Evolutionary conservation across 208 protist species (phyloP).

Genomic region (Acanthamoeba castellanii): DNA sequence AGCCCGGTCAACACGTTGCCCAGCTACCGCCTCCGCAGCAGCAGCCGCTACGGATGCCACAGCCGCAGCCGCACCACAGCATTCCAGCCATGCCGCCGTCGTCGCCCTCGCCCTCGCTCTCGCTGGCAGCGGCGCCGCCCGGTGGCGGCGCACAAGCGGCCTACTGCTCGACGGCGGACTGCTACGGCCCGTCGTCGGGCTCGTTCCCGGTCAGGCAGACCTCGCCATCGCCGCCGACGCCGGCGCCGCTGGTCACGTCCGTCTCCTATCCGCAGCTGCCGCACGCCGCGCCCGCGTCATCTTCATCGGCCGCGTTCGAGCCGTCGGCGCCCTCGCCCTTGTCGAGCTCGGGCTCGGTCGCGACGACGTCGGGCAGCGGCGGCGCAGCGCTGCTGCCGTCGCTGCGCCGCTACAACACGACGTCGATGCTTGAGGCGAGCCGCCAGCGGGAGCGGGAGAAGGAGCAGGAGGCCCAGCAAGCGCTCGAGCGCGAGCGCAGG

Average conservation of each 20-base stretch:
- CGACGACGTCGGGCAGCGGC: background rate
- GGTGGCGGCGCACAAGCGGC: background rate
- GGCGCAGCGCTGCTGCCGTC: background rate
- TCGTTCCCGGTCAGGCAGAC: background rate
- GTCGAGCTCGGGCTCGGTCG: background rate
- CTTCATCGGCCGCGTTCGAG: background rate
- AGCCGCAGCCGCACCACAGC: background rate
- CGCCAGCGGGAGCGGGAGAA: constrained; percentile 28
- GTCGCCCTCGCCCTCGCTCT: background rate
- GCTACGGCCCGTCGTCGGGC: constrained; percentile 6
- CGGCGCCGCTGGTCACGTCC: background rate
- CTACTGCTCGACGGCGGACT: constrained; percentile 27
- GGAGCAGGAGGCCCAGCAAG: background rate
- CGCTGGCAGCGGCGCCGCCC: background rate
- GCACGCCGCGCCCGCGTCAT: background rate
- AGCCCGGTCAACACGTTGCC: background rate
- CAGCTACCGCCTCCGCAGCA: background rate
- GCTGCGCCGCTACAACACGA: background rate
- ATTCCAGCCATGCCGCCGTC: background rate
- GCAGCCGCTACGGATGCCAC: background rate
- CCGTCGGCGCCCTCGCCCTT: no score
- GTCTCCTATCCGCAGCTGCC: constrained; percentile 25
- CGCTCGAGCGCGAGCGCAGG: background rate
- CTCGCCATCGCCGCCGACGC: background rate
- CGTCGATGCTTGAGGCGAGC: background rate